Percentiles rank a stretch among this genome's conserved stretches.
These are phyloP conservation scores for Cladophialophora psammophila DNA, from an alignment of 2,329 filamentous ascomycete species.

Conservation along the genomic window DNA sequence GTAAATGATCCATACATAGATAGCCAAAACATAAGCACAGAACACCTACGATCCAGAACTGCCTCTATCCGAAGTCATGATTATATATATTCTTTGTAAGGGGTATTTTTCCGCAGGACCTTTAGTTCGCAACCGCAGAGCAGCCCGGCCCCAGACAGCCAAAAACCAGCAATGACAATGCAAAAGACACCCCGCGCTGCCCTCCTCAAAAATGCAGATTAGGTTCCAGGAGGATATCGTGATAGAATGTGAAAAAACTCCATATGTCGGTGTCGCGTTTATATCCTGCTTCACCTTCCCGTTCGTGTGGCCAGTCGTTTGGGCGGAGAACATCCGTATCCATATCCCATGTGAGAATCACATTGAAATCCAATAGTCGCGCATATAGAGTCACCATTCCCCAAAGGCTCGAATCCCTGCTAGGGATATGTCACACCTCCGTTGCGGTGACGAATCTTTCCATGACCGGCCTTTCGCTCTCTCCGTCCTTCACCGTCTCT, in stretches of 20 bases:
- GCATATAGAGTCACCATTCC: neutral
- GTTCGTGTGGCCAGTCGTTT: too few relatives aligned
- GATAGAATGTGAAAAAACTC: neutral
- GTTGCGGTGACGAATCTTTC: slow-evolving; percentile 40
- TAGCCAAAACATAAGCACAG: slow-evolving; percentile 14
- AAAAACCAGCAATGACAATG: neutral
- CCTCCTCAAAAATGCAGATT: neutral
- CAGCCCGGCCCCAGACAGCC: neutral
- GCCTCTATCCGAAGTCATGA: neutral
- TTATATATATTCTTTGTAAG: neutral
- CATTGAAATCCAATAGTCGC: too few relatives aligned
- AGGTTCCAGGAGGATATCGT: neutral
- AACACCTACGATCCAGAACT: neutral
- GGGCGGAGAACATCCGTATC: neutral
- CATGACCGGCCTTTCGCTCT: slow-evolving; percentile 28
- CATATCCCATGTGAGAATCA: neutral
- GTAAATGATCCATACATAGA: slow-evolving; percentile 14
- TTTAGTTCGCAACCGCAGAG: neutral
- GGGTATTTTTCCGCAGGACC: slow-evolving; percentile 1
- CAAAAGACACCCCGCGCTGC: neutral
- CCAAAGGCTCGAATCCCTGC: neutral
- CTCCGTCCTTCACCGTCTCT: slow-evolving; percentile 1
- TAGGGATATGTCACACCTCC: slow-evolving; percentile 23
- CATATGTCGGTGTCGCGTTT: neutral
- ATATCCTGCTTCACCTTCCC: neutral